A percentile compares a stretch with the other conserved stretches of the same genome.
phyloP scores from a whole-genome alignment of 495 filamentous ascomycete genomes.

The Xylona heveae region DNA sequence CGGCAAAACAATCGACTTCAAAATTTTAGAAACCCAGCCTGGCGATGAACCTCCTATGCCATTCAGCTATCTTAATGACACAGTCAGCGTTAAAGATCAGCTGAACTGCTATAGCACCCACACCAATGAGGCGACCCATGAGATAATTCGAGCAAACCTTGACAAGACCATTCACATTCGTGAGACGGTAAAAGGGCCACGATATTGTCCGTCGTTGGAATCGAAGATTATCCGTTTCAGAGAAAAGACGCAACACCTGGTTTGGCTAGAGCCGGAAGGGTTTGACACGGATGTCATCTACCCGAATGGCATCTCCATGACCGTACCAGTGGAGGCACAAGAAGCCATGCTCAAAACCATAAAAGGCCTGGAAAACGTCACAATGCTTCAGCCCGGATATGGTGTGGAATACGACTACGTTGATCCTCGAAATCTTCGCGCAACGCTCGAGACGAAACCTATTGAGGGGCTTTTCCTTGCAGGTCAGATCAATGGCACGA shows the following conservation, averaged over 20 bases:
- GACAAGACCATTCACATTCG: constrained; percentile 90
- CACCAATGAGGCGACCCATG: constrained; percentile 66
- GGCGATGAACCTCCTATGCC: constrained; percentile 77
- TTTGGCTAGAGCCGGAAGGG: constrained; percentile 95
- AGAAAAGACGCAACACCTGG: constrained; percentile 55
- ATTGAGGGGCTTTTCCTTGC: constrained; percentile 82
- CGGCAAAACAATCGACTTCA: constrained; percentile 63
- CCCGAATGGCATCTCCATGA: constrained; percentile 95
- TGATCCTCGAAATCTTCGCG: constrained; percentile 68
- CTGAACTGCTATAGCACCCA: constrained; percentile 64
- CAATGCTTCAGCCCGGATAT: constrained; percentile 91
- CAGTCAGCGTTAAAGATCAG: constrained; percentile 58
- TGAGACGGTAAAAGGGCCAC: constrained; percentile 80
- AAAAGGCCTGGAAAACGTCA: constrained; percentile 66
- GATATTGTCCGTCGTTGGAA: constrained; percentile 91
- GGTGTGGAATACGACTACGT: constrained; percentile 99
- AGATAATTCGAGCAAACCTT: constrained; percentile 68
- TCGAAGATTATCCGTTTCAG: constrained; percentile 83
- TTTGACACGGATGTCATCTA: constrained; percentile 84
- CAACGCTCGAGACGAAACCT: constrained; percentile 81
- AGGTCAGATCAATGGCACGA: constrained; percentile 96
- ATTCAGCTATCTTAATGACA: constrained; percentile 75
- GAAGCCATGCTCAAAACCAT: constrained; percentile 68
- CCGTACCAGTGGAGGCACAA: constrained; percentile 70
- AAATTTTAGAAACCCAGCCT: constrained; percentile 40